Percentiles rank a stretch among this genome's conserved stretches.
Evolutionary conservation across 2,329 filamentous ascomycete species (phyloP).

Genomic region (Ophiostoma himal-ulmi): DNA sequence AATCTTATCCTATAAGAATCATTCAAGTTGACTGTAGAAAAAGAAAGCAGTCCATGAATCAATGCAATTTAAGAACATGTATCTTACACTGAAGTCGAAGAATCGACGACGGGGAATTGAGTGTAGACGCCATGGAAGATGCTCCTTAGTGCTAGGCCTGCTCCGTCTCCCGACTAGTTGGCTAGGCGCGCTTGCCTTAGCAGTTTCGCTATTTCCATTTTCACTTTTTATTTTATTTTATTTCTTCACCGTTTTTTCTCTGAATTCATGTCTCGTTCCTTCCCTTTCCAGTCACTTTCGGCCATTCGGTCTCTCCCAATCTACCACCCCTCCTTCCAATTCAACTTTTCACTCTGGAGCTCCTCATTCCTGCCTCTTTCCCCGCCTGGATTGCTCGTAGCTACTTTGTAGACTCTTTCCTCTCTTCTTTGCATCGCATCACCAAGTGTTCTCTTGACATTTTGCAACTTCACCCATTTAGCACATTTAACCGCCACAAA

Average conservation of each 20-base stretch:
- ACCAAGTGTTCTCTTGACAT: background rate
- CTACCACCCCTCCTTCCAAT: slow-evolving; percentile 12
- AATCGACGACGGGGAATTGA: background rate
- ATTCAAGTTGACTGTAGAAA: background rate
- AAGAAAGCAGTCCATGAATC: background rate
- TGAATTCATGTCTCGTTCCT: background rate
- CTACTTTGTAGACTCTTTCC: background rate
- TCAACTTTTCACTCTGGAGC: background rate
- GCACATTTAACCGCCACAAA: background rate
- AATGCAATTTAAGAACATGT: background rate
- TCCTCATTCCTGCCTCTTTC: background rate
- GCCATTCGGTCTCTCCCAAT: background rate
- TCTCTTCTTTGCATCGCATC: slow-evolving; percentile 2
- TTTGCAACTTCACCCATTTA: background rate
- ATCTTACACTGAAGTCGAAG: background rate
- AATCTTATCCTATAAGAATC: background rate
- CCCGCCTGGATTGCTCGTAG: background rate
- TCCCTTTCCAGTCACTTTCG: slow-evolving; percentile 9
- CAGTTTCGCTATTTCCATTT: slow-evolving; percentile 9
- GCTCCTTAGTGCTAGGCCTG: background rate
- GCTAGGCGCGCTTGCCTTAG: background rate
- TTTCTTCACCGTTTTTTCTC: slow-evolving; percentile 16
- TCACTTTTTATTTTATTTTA: background rate
- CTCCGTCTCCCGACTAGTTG: slow-evolving; percentile 2
- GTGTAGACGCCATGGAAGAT: background rate